Evolutionary conservation across 179 eudicot genomes (phyloP), one percentile per base, ranked within the genome.

Genomic region (Gypsophila paniculata): DNA sequence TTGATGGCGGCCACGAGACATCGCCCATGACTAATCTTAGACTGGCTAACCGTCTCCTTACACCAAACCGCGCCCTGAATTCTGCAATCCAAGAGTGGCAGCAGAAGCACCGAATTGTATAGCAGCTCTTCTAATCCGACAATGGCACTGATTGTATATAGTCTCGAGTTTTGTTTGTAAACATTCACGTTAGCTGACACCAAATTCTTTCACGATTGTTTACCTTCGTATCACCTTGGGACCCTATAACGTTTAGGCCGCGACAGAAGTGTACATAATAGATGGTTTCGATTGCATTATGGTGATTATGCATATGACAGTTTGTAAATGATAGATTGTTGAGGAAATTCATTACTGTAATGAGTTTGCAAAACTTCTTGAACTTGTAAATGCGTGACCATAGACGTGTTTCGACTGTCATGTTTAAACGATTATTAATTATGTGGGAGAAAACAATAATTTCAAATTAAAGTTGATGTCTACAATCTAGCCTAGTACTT

Each of bases 21-120:
- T 83, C 86, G 25, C 84, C 84, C 3, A 80, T 83, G 84, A 83
- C 84, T 5, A 83, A 83, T 69, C 72, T 80, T 18, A 49, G 17
- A 66, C 80, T 83, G 4, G 14, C 6, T n/a, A 55, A 73, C 78
- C 60, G 14, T 12, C 42, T 36, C 72, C 84, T 83, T 44, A 77
- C 68, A 39, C 86, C 86, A 32, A 83, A 83, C 25, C 80, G 58
- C 6, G 68, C 82, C 0, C 76, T 83, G 29, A 78, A 81, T 12
- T 78, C 76, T 58, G 80, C 83, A 5, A 80, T 83, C 48, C 80
- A 80, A 36, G 84, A 80, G 15, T 83, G 84, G 84, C 62, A 58
- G 18, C 77, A 76, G 25, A 73, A 51, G 34, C 69, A 73, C 53
- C 68, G 4, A 18, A 32, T 44, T 62, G n/a, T 21, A 38, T 25